Evolutionary conservation across 306 rosid species (phyloP), one percentile per base, ranked within the genome.

Genomic region (Luffa aegyptiaca): DNA sequence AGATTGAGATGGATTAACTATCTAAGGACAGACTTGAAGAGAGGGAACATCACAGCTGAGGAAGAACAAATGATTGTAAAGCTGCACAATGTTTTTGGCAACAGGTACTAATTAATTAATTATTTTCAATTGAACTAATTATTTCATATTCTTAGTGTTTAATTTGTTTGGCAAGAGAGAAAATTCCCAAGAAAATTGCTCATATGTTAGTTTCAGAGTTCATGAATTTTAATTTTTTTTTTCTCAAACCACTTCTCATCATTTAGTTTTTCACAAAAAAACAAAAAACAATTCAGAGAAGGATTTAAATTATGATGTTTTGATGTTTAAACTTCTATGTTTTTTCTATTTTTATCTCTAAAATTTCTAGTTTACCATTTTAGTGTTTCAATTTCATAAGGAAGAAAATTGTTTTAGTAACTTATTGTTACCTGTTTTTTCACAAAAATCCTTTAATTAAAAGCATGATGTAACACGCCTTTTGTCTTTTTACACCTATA

Each of bases 61-160:
- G 98, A 93, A 65, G 97, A 93, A 77, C 83, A 55, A 13, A 39
- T 56, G 42, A 93, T 93, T 39, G 57, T 88, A 1, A 87, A 87
- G 65, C 77, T 93, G 84, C 98, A 90, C 81, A 84, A 90, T 63
- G 84, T 90, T 6, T 53, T 90, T 77, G 98, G 98, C 78, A 74
- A 51, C 45, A 74, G 78, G 77, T 73, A 73, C 12, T 26, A 4
- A 3, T 49, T 49, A 0, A 10, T 4, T 39, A 1, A 1, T 10
- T 18, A 1, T 11, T 14, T 35, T 63, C 10, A 63, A 14, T 59
- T 59, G 0, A 35, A 7, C 10, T n/a, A n/a, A 26, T 26, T 13
- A 56, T 63, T 6, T 37, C 26, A 37, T 65, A 11, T 56, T 56
- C 55, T 12, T 11, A 11, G 63, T 20, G 63, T 57, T 57, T 20